These are phyloP conservation scores for Gentiana straminea DNA, from an alignment of 257 asterid species.

Conservation along the genomic window DNA sequence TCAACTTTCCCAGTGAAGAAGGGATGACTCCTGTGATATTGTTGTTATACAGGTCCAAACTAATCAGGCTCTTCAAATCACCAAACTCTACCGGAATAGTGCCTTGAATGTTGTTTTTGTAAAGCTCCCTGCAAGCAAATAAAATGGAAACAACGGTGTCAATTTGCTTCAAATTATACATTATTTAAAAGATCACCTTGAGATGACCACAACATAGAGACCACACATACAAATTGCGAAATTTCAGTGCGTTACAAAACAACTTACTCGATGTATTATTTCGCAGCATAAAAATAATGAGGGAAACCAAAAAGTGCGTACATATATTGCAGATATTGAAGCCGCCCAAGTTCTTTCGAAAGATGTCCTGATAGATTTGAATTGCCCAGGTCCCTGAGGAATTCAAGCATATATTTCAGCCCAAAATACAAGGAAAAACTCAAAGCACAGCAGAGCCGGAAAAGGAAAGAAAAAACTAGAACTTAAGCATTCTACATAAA, in stretches of 20 bases:
- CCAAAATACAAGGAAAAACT: too few species aligned
- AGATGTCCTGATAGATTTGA: conserved; percentile 63
- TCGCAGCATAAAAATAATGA: too few species aligned
- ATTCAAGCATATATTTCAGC: neutral
- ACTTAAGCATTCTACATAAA: too few species aligned
- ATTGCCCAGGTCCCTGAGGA: conserved; percentile 70
- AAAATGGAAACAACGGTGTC: neutral
- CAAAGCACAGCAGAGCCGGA: too few species aligned
- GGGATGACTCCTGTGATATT: conserved; percentile 75
- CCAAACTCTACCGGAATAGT: conserved; percentile 79
- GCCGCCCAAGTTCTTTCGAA: conserved; percentile 64
- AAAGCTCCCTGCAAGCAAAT: conserved; percentile 61
- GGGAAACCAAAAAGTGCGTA: conserved; percentile 22
- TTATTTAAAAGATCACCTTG: neutral
- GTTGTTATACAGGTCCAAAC: conserved; percentile 93
- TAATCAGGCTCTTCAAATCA: conserved; percentile 68
- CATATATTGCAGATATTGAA: conserved; percentile 67
- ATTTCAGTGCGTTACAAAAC: too few species aligned
- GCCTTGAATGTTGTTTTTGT: conserved; percentile 81
- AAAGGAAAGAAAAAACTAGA: too few species aligned
- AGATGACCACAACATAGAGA: too few species aligned
- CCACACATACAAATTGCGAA: neutral
- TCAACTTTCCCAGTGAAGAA: conserved; percentile 61
- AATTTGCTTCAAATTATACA: conserved; percentile 4
- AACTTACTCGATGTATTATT: too few species aligned